phyloP scores from a whole-genome alignment of 2,329 filamentous ascomycete genomes.

The Penicillium sp. region DNA sequence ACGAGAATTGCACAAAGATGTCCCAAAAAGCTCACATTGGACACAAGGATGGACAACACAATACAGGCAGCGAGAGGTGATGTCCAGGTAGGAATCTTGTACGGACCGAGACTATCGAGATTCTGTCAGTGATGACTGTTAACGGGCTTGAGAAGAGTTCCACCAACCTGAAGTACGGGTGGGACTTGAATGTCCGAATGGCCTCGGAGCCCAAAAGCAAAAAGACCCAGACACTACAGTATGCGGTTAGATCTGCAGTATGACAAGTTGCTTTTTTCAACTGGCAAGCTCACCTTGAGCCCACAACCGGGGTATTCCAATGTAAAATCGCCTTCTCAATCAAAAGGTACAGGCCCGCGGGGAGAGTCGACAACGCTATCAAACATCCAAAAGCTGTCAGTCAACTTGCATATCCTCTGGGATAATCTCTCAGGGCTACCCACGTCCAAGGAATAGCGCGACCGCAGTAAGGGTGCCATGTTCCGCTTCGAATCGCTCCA shows the following conservation, averaged over 20 bases:
- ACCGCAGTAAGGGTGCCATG: slow-evolving; percentile 88
- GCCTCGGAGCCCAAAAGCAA: slow-evolving; percentile 81
- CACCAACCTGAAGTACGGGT: slow-evolving; percentile 69
- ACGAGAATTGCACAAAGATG: slow-evolving; percentile 81
- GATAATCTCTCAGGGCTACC: slow-evolving; percentile 40
- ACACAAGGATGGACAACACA: slow-evolving; percentile 73
- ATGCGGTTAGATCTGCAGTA: slow-evolving; percentile 11
- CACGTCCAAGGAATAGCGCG: slow-evolving; percentile 86
- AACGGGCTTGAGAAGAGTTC: background rate
- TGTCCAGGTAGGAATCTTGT: slow-evolving; percentile 86
- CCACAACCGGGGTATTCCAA: slow-evolving; percentile 72
- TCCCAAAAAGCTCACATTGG: slow-evolving; percentile 79
- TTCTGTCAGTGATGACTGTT: slow-evolving; percentile 15
- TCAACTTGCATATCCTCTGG: background rate
- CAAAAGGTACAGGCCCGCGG: slow-evolving; percentile 76
- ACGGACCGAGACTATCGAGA: slow-evolving; percentile 53
- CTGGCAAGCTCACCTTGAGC: slow-evolving; percentile 67
- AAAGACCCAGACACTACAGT: slow-evolving; percentile 82
- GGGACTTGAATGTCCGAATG: slow-evolving; percentile 77
- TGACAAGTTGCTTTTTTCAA: background rate
- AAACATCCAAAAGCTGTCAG: background rate
- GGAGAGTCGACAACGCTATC: slow-evolving; percentile 75
- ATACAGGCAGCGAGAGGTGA: slow-evolving; percentile 77
- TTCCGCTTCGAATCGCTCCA: slow-evolving; percentile 92
- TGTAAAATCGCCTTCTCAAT: slow-evolving; percentile 73